A percentile compares a stretch with the other conserved stretches of the same genome.
Evolutionary conservation across 2,329 filamentous ascomycete species (phyloP).

Genomic region (Colletotrichum navitas): DNA sequence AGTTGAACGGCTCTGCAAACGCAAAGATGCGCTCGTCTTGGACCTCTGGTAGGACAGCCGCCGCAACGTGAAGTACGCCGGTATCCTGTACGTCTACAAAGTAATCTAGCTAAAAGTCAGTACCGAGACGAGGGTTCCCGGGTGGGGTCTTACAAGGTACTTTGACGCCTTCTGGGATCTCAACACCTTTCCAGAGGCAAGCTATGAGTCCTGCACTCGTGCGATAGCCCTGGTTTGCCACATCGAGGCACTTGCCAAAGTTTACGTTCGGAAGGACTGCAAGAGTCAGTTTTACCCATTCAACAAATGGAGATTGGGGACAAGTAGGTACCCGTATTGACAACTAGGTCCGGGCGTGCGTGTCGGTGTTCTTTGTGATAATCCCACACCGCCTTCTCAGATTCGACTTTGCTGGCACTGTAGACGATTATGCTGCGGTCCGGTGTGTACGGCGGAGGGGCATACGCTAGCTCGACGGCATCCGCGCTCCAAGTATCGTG

Average conservation of each 20-base stretch:
- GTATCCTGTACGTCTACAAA: slow-evolving; percentile 61
- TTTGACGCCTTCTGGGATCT: background rate
- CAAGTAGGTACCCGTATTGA: slow-evolving; percentile 19
- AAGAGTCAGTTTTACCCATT: slow-evolving; percentile 49
- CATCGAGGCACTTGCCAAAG: slow-evolving; percentile 44
- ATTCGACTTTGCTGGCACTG: slow-evolving; percentile 53
- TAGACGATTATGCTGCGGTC: slow-evolving; percentile 49
- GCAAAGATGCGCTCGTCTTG: slow-evolving; percentile 65
- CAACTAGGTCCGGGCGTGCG: slow-evolving; percentile 40
- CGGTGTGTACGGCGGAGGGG: slow-evolving; percentile 50
- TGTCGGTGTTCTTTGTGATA: slow-evolving; percentile 49
- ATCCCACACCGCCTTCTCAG: slow-evolving; percentile 54
- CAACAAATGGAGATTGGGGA: background rate
- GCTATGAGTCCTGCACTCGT: slow-evolving; percentile 44
- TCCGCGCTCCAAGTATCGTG: slow-evolving; percentile 53
- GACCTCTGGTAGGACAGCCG: slow-evolving; percentile 60
- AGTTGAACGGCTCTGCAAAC: slow-evolving; percentile 61
- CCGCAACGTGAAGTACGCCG: slow-evolving; percentile 65
- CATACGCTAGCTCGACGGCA: slow-evolving; percentile 51
- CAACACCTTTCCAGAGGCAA: slow-evolving; percentile 43
- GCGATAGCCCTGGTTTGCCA: slow-evolving; percentile 38
- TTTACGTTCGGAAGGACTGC: slow-evolving; percentile 48
- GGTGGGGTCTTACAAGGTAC: background rate
- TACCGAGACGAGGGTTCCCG: slow-evolving; percentile 49
- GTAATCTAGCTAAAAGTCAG: slow-evolving; percentile 58